Base-by-base conservation (phyloP, 345 rosid species). In the Jatropha curcas region DNA sequence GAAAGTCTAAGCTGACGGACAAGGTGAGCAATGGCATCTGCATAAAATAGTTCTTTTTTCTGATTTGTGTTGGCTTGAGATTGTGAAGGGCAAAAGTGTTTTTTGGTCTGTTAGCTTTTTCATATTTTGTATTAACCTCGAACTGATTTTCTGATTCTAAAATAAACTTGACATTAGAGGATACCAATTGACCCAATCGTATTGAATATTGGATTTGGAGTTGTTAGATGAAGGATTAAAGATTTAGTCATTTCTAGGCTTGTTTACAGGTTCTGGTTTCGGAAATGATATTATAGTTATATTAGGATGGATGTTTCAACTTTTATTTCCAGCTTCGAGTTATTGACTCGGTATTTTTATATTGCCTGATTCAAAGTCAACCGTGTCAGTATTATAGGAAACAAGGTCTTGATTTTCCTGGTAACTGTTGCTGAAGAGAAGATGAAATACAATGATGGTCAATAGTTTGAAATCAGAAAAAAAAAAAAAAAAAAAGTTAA, bases 1-100 rank as follows among this genome's bases (percentile, higher is more conserved):
- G 63, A 59, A 28, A 59, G n/a, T 31, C 12, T 30, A 59, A 59
- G 63, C 63, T 59, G 39, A 31, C n/a, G 5, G n/a, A 59, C 63
- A 1, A 58, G n/a, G 24, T 19, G 2, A 60, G 45, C 24, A 22
- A 5, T 34, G 43, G 59, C 28, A 37, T 62, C 67, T n/a, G 30
- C 50, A 62, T 62, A 35, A 35, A n/a, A 9, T 37, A 35, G 46
- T 35, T 39, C 8, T 62, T 35, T 62, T 35, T 59, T 31, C 28
- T 37, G 50, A 20, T 35, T 8, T 37, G 24, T 22, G 31, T 1
- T 63, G 46, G 12, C 41, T 33, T 60, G 31, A 24, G 9, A 63
- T 10, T 41, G 28, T 24, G 33, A 22, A 22, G 33, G 33, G 28
- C 20, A 39, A 63, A 39, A 24, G 67, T 63, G 67, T 19, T 63